Evolutionary conservation across 2,329 filamentous ascomycete genomes (phyloP).

Genomic region (Coniochaeta ligniaria): DNA sequence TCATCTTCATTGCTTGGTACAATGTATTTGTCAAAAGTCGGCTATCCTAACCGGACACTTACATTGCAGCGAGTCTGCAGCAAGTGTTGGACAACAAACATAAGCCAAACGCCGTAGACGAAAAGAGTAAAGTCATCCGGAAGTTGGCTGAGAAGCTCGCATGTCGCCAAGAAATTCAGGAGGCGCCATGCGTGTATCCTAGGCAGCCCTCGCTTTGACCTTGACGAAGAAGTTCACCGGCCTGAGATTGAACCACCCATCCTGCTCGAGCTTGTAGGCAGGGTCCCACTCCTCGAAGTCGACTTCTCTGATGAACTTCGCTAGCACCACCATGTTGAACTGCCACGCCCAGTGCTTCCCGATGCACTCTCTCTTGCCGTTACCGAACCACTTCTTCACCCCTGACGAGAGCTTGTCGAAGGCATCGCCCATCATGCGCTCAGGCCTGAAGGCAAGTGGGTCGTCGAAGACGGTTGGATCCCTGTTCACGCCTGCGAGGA

Average conservation of each 20-base stretch:
- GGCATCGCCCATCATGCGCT: conserved; percentile 39
- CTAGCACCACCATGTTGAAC: conserved; percentile 33
- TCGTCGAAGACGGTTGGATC: conserved; percentile 40
- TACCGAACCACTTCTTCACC: conserved; percentile 44
- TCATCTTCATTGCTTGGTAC: not conserved
- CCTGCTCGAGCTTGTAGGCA: conserved; percentile 31
- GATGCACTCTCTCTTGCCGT: conserved; percentile 44
- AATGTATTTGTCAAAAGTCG: not conserved
- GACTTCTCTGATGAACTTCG: conserved; percentile 34
- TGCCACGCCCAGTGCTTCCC: conserved; percentile 42
- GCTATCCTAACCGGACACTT: not conserved
- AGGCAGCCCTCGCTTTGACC: conserved; percentile 27
- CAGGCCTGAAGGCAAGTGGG: conserved; percentile 35
- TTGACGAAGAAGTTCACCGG: conserved; percentile 37
- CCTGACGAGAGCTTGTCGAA: conserved; percentile 34
- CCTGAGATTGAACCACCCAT: conserved; percentile 47
- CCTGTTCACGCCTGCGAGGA: conserved; percentile 42
- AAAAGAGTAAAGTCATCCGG: not conserved
- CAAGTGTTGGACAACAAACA: not conserved
- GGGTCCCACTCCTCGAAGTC: conserved; percentile 37
- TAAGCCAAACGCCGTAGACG: not conserved
- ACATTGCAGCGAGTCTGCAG: not conserved
- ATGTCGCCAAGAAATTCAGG: not conserved
- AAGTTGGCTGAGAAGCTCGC: not conserved
- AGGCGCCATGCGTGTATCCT: not conserved